These are phyloP conservation scores for Penicillium riverlandense DNA, from an alignment of 495 filamentous ascomycete species.

Conservation along the genomic window DNA sequence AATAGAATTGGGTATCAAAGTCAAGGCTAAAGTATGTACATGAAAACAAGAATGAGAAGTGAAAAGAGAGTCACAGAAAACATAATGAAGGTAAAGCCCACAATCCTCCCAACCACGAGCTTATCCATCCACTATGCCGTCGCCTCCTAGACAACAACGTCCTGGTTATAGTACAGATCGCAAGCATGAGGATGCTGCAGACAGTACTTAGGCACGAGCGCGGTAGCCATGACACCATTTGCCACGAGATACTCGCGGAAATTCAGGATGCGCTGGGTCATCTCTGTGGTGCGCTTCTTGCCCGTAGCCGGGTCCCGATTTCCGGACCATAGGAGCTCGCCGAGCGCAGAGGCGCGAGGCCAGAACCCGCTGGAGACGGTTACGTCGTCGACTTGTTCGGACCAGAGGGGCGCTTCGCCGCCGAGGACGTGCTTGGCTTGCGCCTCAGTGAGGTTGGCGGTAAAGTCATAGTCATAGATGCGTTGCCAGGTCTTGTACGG, in stretches of 20 bases:
- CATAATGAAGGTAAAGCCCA: too few species aligned
- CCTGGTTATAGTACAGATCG: slow-evolving; percentile 46
- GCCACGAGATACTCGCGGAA: slow-evolving; percentile 52
- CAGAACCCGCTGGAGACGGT: slow-evolving; percentile 43
- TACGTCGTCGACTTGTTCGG: slow-evolving; percentile 48
- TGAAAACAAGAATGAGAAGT: slow-evolving; percentile 2
- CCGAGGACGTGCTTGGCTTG: slow-evolving; percentile 43
- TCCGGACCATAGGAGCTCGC: slow-evolving; percentile 48
- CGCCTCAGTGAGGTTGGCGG: slow-evolving; percentile 34
- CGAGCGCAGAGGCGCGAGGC: slow-evolving; percentile 49
- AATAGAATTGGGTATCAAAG: slow-evolving; percentile 10
- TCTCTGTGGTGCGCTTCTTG: slow-evolving; percentile 40
- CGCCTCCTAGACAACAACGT: not conserved
- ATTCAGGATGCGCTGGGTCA: slow-evolving; percentile 50
- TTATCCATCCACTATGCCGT: too few species aligned
- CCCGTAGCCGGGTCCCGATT: slow-evolving; percentile 38
- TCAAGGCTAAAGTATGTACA: not conserved
- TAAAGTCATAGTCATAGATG: slow-evolving; percentile 55
- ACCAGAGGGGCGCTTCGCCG: slow-evolving; percentile 46
- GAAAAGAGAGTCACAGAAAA: slow-evolving; percentile 9
- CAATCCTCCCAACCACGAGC: too few species aligned
- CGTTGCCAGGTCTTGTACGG: slow-evolving; percentile 57
- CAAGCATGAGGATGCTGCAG: slow-evolving; percentile 50
- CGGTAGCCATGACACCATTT: slow-evolving; percentile 41
- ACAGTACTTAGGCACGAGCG: slow-evolving; percentile 48